Base-by-base conservation (phyloP, 768 basidiomycete species). In the Leccinellum albellum region DNA sequence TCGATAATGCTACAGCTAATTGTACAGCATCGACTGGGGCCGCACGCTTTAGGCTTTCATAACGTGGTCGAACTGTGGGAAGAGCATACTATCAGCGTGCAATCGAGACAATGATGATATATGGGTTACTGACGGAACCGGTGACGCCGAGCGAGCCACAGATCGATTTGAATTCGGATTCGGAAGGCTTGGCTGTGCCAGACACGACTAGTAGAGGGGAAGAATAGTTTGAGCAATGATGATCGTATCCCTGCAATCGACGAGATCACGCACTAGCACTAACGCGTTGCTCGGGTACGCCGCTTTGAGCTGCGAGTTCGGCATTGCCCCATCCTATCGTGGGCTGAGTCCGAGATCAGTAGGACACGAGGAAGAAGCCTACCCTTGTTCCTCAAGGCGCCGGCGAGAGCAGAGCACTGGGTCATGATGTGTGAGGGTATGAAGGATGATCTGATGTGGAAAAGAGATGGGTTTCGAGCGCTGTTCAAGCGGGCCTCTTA, bases 401-500 rank as follows among this genome's bases (percentile, higher is more conserved):
- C 73, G 61, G 74, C 74, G 63, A 89, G 74, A 48, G 85, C 86
- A 62, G 77, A 62, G 71, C 88, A 89, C 66, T 78, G 79, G 10
- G 54, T 7, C 3, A 49, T 20, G 46, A 80, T 72, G 78, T 49
- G 80, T 72, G 78, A 74, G 54, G 80, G 74, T 49, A 80, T 72
- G 79, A 81, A 84, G 55, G 56, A 28, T 24, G 50, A 49, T 55
- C 6, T 49, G 46, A 33, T 47, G 37, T 45, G 26, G 40, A 21
- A 37, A 45, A 54, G 24, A 3, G 52, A 29, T 21, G 20, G 32
- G 13, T 32, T 7, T 28, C n/a, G 9, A 42, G 17, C 45, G 28
- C 44, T 40, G 1, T 20, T 37, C 37, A 0, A 37, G 37, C 37
- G 37, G 21, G 15, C 58, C 33, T 66, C 49, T 66, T 67, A 67